phyloP scores from a whole-genome alignment of 352 stramenopile genomes.

The Albugo laibachii region DNA sequence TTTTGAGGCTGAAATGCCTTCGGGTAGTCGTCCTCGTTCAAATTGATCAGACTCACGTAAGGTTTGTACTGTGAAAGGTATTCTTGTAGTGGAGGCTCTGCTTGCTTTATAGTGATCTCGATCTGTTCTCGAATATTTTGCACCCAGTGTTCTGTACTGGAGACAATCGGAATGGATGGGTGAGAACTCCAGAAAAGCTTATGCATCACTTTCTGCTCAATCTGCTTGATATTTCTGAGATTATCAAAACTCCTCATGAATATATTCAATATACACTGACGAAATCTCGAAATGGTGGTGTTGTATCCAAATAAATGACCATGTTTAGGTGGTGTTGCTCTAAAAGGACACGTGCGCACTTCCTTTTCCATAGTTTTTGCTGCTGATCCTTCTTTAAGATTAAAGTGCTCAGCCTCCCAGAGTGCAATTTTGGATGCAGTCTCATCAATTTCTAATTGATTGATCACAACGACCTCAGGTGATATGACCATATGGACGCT shows the following conservation, averaged over 20 bases:
- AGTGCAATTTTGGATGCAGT: slow-evolving; percentile 19
- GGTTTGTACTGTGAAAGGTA: slow-evolving; percentile 73
- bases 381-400: slow-evolving; percentile 9
- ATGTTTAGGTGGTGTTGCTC: slow-evolving; percentile 15
- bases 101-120: slow-evolving; percentile 31
- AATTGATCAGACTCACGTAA: slow-evolving; percentile 78
- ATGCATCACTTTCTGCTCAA: slow-evolving; percentile 86
- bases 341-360: slow-evolving; percentile 20
- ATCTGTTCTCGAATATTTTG: slow-evolving; percentile 30
- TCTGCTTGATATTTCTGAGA: slow-evolving; percentile 68
- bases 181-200: slow-evolving; percentile 89
- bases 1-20: slow-evolving; percentile 51
- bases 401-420: slow-evolving; percentile 47
- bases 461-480: slow-evolving; percentile 49
- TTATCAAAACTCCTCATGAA: slow-evolving; percentile 68
- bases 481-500: slow-evolving; percentile 50
- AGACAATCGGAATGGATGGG: slow-evolving; percentile 69
- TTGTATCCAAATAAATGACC: slow-evolving; percentile 46
- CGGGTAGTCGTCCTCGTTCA: slow-evolving; percentile 79
- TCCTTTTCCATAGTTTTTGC: slow-evolving; percentile 7
- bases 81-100: slow-evolving; percentile 24
- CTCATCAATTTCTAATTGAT: slow-evolving; percentile 47
- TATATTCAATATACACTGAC: slow-evolving; percentile 30
- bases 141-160: slow-evolving; percentile 76
- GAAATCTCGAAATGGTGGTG: slow-evolving; percentile 42